Evolutionary conservation across 768 basidiomycete species (phyloP).

Genomic region (Phylloporus arenicola): DNA sequence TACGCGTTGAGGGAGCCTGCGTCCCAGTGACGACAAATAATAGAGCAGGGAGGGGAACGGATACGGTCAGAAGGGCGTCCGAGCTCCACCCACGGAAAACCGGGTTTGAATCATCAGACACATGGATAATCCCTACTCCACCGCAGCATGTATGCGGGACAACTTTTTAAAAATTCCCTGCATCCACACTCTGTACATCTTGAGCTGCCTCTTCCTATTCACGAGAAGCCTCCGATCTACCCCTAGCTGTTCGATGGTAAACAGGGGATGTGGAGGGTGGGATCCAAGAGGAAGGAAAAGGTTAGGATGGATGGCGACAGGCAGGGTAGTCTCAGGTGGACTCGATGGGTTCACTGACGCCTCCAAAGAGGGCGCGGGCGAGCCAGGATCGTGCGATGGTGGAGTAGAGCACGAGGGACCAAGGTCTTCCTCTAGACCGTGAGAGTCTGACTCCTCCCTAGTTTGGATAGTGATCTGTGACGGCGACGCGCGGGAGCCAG

Average conservation of each 20-base stretch:
- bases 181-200: constrained; percentile 98
- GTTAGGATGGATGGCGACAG: constrained; percentile 30
- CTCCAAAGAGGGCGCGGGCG: background rate
- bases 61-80: too few relatives aligned
- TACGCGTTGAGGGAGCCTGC: too few relatives aligned
- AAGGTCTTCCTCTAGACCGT: constrained; percentile 16
- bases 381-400: constrained; percentile 1
- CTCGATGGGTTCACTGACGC: background rate
- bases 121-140: background rate
- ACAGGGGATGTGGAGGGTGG: constrained; percentile 53
- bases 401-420: constrained; percentile 4
- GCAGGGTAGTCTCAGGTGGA: constrained; percentile 1
- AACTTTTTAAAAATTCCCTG: constrained; percentile 73
- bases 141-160: background rate
- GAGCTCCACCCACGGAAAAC: too few relatives aligned
- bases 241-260: constrained; percentile 79
- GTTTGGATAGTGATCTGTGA: constrained; percentile 27
- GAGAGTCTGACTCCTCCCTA: constrained; percentile 34
- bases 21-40: too few relatives aligned
- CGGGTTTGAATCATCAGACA: too few relatives aligned
- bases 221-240: constrained; percentile 87
- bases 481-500: constrained; percentile 46
- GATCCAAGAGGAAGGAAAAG: constrained; percentile 27
- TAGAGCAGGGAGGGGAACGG: too few relatives aligned
- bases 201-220: constrained; percentile 88